Conservation (phyloP, 768 basidiomycete species). For the Hericium erinaceus region DNA sequence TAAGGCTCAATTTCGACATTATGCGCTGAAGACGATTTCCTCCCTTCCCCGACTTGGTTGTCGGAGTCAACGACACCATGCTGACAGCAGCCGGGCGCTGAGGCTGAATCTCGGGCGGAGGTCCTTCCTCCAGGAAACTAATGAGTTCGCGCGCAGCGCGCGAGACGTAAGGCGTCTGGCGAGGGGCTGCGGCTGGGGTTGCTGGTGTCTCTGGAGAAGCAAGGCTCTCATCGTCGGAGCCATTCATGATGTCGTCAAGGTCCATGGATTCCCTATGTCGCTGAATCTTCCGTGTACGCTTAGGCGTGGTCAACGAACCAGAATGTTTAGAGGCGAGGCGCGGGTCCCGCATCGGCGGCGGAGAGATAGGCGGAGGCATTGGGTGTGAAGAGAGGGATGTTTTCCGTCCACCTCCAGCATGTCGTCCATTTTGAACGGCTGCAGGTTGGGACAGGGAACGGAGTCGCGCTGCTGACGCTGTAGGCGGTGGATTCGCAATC, state of each 20-base stretch:
- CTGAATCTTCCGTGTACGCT: conserved; percentile 42
- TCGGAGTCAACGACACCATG: conserved; percentile 10
- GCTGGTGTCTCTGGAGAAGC: too few species aligned
- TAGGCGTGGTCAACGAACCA: conserved; percentile 24
- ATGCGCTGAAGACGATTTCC: conserved; percentile 66
- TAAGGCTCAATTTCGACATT: conserved; percentile 63
- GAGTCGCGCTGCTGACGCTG: conserved; percentile 5
- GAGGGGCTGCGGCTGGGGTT: background rate
- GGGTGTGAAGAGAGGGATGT: conserved; percentile 3
- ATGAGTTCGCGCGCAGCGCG: conserved; percentile 39
- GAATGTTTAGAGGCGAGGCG: background rate
- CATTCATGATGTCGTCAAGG: conserved; percentile 66
- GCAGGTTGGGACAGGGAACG: conserved; percentile 18
- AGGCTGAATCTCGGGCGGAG: conserved; percentile 31
- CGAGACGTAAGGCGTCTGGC: conserved; percentile 24
- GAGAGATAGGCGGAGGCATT: background rate
- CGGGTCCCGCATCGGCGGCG: conserved; percentile 2
- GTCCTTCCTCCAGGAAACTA: conserved; percentile 51
- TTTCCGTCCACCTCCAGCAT: background rate
- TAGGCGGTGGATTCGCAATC: background rate
- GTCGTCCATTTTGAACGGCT: conserved; percentile 6
- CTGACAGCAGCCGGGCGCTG: conserved; percentile 5
- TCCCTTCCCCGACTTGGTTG: conserved; percentile 25
- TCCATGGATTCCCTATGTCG: conserved; percentile 61
- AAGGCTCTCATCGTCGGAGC: conserved; percentile 48